Base-by-base conservation (phyloP, 345 rosid species). In the Syzygium oleosum region DNA sequence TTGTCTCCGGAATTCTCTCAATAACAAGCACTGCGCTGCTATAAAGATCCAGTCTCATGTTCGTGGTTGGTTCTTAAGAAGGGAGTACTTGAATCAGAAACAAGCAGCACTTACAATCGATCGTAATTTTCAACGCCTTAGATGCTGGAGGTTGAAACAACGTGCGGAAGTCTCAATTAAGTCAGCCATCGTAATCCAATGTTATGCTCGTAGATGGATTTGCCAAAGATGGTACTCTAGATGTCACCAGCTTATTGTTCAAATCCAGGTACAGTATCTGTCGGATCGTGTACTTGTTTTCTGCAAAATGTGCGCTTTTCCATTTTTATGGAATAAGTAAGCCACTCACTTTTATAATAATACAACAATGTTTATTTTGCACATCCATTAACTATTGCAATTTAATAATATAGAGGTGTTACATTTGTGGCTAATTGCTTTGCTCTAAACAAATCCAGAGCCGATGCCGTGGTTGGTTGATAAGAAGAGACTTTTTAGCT, bases 121-220 rank as follows among this genome's bases (percentile, higher is more conserved):
- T 88, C 87, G 90, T 43, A 29, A 86, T 88, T 89, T 90, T 58
- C 89, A 92, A 54, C 25, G 85, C 53, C 86, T 88, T 77, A 92
- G 88, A 88, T 89, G 90, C 87, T 63, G 56, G 87, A 91, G 88
- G 85, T 85, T 87, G 68, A 91, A 85, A 84, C 89, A 88, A 46
- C 88, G 89, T 84, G 90, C 90, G 43, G 93, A 87, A 86, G 88
- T 88, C 52, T 89, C 91, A 86, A 87, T 87, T 51, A 90, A 65
- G 56, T 93, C 98, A 21, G 95, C 97, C 77, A 90, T 92, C 83
- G 27, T 88, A 53, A 90, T 97, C 86, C 99, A 97, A 89, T 91
- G 95, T 92, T 89, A 88, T 86, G 90, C 90, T 68, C 98, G 96
- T 87, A 88, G 96, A 87, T 93, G 97, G 97, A 91, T 93, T 55